A percentile compares a stretch with the other conserved stretches of the same genome.
Conservation (phyloP, 495 filamentous ascomycete genomes). For the Aspergillus heteromorphus region DNA sequence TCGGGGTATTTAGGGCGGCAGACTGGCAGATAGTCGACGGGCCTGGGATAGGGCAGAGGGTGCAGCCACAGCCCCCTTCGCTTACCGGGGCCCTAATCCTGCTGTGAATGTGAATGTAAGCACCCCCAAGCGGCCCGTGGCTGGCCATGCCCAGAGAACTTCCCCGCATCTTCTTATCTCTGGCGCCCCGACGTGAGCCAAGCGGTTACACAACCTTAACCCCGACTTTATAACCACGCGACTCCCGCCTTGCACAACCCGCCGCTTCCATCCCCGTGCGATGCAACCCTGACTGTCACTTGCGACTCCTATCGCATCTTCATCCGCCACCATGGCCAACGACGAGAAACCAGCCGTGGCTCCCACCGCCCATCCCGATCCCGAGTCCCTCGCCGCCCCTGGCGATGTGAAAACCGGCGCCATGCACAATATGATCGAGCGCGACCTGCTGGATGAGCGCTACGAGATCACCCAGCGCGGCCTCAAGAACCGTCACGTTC, state of each 20-base stretch:
- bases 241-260: neutral
- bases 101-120: too few species aligned
- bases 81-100: too few species aligned
- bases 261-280: neutral
- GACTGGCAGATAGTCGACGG: neutral
- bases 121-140: too few species aligned
- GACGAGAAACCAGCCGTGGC: slow-evolving; percentile 2
- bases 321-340: neutral
- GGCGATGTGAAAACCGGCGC: slow-evolving; percentile 9
- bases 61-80: neutral
- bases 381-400: neutral
- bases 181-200: neutral
- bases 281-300: neutral
- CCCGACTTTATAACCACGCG: neutral
- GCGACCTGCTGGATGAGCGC: slow-evolving; percentile 33
- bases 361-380: neutral
- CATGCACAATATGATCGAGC: slow-evolving; percentile 27
- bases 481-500: slow-evolving; percentile 53
- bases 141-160: too few species aligned
- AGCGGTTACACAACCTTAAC: neutral
- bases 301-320: too few species aligned
- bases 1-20: neutral
- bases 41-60: neutral
- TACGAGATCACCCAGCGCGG: slow-evolving; percentile 39
- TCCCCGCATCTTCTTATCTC: slow-evolving; percentile 5